Percentiles rank a stretch among this genome's conserved stretches.
These are phyloP conservation scores for Aspergillus taichungensis DNA, from an alignment of 495 filamentous ascomycete genomes.

Conservation along the genomic window DNA sequence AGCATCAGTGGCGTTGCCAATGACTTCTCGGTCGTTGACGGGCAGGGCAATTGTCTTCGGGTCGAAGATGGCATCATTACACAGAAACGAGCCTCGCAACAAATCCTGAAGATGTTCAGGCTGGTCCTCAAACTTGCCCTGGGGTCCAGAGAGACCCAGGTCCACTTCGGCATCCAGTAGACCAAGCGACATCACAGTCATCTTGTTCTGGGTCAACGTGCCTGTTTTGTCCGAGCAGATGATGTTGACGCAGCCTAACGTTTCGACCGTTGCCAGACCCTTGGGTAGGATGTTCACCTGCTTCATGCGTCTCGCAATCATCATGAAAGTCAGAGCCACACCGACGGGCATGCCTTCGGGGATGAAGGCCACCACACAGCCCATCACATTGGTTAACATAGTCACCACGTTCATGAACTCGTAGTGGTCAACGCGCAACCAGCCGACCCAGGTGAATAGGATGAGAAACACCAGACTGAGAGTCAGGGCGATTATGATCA, in stretches of 20 bases:
- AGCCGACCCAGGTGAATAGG: slow-evolving; percentile 51
- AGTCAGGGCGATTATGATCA: slow-evolving; percentile 49
- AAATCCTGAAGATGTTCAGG: slow-evolving; percentile 14
- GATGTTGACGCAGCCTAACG: slow-evolving; percentile 59
- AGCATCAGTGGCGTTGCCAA: slow-evolving; percentile 66
- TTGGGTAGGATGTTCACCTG: slow-evolving; percentile 59
- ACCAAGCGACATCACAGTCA: slow-evolving; percentile 36
- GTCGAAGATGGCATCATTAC: slow-evolving; percentile 65
- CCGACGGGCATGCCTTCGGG: slow-evolving; percentile 64
- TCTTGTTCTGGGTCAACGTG: slow-evolving; percentile 52
- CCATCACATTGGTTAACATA: slow-evolving; percentile 58
- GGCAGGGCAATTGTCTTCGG: slow-evolving; percentile 45
- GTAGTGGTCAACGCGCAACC: slow-evolving; percentile 50
- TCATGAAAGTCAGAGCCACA: slow-evolving; percentile 51
- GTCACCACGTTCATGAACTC: slow-evolving; percentile 59
- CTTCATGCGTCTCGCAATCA: slow-evolving; percentile 55
- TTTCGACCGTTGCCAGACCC: slow-evolving; percentile 63
- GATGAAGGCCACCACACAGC: slow-evolving; percentile 63
- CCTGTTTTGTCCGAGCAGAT: slow-evolving; percentile 70
- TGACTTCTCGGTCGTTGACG: slow-evolving; percentile 46
- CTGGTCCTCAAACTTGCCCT: slow-evolving; percentile 3
- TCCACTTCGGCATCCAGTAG: slow-evolving; percentile 26
- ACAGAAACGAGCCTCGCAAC: slow-evolving; percentile 35
- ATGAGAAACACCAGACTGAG: slow-evolving; percentile 47
- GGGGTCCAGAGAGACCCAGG: slow-evolving; percentile 9